Base-by-base conservation (phyloP, 2,329 filamentous ascomycete genomes). In the Corynespora cassiicola region DNA sequence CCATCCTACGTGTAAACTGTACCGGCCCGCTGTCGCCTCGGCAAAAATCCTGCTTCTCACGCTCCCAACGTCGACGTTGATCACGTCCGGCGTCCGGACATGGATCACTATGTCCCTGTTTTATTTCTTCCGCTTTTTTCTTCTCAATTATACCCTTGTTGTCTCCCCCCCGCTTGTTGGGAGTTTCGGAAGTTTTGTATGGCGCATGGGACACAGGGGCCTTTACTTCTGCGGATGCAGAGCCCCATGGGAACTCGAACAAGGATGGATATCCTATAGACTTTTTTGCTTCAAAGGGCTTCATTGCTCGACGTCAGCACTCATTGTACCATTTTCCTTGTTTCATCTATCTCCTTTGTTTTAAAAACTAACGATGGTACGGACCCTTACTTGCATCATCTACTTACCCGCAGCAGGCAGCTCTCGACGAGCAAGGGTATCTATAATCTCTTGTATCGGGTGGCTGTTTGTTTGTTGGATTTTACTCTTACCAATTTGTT, bases 261-360 rank as follows among this genome's bases (percentile, higher is more conserved):
- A n/a, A n/a, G n/a, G n/a, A n/a, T n/a, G 54, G 54, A 63, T 63
- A 63, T 60, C 56, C 54, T 39, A 55, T 63, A 59, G 58, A 56
- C 46, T 58, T 54, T 45, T 42, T 30, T 54, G 49, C 36, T 36
- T 50, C 26, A 24, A 27, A 28, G 56, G 47, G 50, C 50, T 56
- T 58, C 54, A 39, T 39, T 52, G 58, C 47, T 55, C 49, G 27
- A 36, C 48, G 27, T 33, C 36, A 37, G 26, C 47, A 38, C 39
- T 41, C 8, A 24, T 25, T 33, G 27, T 28, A 26, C 30, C 26
- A 21, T 30, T 45, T 37, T 47, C 39, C 16, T 48, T 45, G 40
- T 33, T 42, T 45, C 39, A 36, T 32, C 40, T 33, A 39, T 49
- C 35, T 45, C 40, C 26, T 49, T 41, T 47, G 40, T 50, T 23